Evolutionary conservation across 176 grass and related monocot genomes (phyloP).

Genomic region (Juncus effusus): DNA sequence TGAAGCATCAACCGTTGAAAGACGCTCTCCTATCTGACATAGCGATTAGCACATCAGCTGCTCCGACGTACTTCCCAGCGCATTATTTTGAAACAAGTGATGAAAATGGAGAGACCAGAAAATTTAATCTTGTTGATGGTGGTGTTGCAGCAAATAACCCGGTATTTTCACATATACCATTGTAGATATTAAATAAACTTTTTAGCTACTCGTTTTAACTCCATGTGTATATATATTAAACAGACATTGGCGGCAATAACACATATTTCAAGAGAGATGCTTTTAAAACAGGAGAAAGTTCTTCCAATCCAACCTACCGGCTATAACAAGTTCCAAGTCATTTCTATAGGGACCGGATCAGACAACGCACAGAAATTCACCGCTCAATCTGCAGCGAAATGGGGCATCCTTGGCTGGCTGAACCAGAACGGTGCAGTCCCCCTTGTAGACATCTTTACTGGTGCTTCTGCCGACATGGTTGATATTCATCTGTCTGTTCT

Average conservation of each 20-base stretch:
- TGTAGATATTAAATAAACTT: background rate
- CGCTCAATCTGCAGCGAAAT: constrained; percentile 11
- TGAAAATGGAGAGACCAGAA: background rate
- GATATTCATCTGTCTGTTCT: constrained; percentile 58
- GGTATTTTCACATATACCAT: constrained; percentile 22
- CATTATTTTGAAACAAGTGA: constrained; percentile 20
- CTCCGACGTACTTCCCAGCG: constrained; percentile 62
- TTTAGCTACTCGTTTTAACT: background rate
- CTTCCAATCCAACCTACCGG: constrained; percentile 26
- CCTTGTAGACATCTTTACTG: constrained; percentile 56
- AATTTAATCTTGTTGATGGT: constrained; percentile 36
- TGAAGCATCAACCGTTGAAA: constrained; percentile 33
- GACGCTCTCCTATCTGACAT: constrained; percentile 39
- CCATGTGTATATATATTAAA: background rate
- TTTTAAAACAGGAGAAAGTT: constrained; percentile 30
- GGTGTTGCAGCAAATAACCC: constrained; percentile 58
- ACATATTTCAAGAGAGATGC: constrained; percentile 49
- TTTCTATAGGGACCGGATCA: constrained; percentile 50
- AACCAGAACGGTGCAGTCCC: constrained; percentile 37
- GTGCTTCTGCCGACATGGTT: constrained; percentile 54
- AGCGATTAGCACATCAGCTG: constrained; percentile 43
- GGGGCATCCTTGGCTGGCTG: constrained; percentile 66
- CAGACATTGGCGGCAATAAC: constrained; percentile 54
- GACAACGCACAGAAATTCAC: constrained; percentile 36
- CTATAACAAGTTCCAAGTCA: constrained; percentile 44